phyloP scores from a whole-genome alignment of 192 early-diverging fungal species.

The Coemansia pectinata region DNA sequence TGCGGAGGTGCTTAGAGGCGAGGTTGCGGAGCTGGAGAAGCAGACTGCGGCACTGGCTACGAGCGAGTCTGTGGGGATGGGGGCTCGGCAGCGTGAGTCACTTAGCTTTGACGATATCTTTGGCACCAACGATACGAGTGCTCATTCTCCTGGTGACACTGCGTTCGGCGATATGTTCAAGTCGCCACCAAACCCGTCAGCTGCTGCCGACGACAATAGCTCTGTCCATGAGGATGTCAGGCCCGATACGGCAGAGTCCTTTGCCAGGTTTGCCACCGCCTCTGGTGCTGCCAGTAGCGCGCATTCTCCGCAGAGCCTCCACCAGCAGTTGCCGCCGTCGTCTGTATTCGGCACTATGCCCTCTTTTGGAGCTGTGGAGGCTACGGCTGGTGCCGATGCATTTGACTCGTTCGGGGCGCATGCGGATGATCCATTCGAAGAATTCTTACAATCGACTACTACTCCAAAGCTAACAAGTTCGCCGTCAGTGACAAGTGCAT shows the following conservation, averaged over 20 bases:
- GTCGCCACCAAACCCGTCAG: constrained; percentile 9
- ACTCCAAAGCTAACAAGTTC: neutral
- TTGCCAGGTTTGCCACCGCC: constrained; percentile 5
- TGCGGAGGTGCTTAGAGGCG: constrained; percentile 10
- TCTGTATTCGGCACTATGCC: constrained; percentile 27
- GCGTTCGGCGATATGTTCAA: constrained; percentile 23
- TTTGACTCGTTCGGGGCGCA: constrained; percentile 53
- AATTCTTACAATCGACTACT: constrained; percentile 36
- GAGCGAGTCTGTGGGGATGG: neutral
- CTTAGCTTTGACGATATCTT: constrained; percentile 57
- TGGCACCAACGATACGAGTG: constrained; percentile 30
- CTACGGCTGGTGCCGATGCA: constrained; percentile 14
- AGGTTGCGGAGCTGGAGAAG: constrained; percentile 23
- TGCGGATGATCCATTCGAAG: constrained; percentile 48
- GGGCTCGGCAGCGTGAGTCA: constrained; percentile 9
- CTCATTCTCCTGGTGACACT: constrained; percentile 15
- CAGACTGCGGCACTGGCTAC: neutral
- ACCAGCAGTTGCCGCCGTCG: constrained; percentile 16
- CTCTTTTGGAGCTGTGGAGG: constrained; percentile 1
- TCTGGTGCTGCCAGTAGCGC: neutral
- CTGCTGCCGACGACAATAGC: neutral
- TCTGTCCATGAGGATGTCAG: neutral
- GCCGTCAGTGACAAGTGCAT: neutral
- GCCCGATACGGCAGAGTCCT: constrained; percentile 10
- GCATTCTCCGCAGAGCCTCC: neutral